Base-by-base conservation (phyloP, 139 green algal species). In the Chlamydomonas sphaeroides region DNA sequence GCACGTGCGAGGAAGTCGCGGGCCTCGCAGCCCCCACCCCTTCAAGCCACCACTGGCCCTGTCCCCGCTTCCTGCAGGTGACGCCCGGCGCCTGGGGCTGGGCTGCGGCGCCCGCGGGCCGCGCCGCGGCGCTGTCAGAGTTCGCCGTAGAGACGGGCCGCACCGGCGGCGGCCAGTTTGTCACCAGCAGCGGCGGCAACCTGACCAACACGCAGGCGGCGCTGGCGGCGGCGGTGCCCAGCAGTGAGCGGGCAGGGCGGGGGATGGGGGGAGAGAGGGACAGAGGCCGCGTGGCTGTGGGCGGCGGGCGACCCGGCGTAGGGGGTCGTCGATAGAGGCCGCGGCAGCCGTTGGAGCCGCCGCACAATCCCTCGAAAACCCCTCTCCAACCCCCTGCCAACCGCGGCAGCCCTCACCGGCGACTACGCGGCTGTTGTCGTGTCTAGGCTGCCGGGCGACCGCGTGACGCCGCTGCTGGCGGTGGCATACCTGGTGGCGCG, bases 401-500 rank as follows among this genome's bases (percentile, higher is more conserved):
- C 17, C 53, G 20, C 78, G 15, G 59, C 75, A 49, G 78, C 49
- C 61, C 78, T 79, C 26, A 79, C 78, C 39, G 49, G 51, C 5
- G 59, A 76, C 77, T 84, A 85, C 45, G 42, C 59, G 38, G 21
- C 32, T 30, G 84, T 85, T 5, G 70, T 57, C 8, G 42, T 48
- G 6, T 67, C 66, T 42, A 66, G 56, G 62, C 70, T 88, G 51
- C 33, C 77, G 3, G 77, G 61, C 42, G 20, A 23, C 36, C 65
- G 14, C 1, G 80, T 86, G 30, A 35, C 78, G 23, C 65, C 51
- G 53, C 56, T 84, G 25, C 48, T 76, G 8, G 56, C 48, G 1
- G 33, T 84, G 35, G 33, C 51, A 18, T 84, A 84, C 78, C 53
- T 84, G 41, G 38, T 75, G 30, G 77, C 65, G 28, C 49, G 33